These are phyloP conservation scores for Xylariales sp. DNA, from an alignment of 2,329 filamentous ascomycete genomes.

Conservation along the genomic window DNA sequence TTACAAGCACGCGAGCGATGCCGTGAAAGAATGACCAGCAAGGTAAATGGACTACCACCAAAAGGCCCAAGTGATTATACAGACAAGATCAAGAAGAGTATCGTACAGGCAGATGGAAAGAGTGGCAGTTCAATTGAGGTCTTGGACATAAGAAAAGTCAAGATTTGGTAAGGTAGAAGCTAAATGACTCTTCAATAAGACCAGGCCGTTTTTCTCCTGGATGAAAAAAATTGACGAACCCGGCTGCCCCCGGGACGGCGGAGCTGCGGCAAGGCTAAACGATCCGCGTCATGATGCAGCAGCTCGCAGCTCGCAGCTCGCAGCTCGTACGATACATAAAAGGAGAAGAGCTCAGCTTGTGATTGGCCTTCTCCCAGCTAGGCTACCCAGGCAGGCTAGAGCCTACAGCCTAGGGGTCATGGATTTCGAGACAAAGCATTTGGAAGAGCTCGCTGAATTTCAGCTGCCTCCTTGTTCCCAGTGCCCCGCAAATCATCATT, in stretches of 20 bases:
- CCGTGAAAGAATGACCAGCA: slow-evolving; percentile 9
- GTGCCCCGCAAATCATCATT: slow-evolving; percentile 1
- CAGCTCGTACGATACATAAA: no score
- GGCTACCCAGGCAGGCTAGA: no score
- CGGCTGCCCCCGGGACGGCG: slow-evolving; percentile 26
- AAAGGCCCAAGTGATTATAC: slow-evolving; percentile 17
- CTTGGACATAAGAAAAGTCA: slow-evolving; percentile 8
- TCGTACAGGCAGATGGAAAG: slow-evolving; percentile 24
- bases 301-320: slow-evolving; percentile 14
- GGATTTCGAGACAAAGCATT: no score
- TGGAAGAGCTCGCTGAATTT: slow-evolving; percentile 3
- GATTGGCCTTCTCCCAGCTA: no score
- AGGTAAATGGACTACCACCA: background rate
- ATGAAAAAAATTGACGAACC: slow-evolving; percentile 12
- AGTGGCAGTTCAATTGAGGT: slow-evolving; percentile 21
- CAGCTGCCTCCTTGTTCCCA: background rate
- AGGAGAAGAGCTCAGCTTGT: background rate
- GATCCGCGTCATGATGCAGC: slow-evolving; percentile 18
- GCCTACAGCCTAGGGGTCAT: no score
- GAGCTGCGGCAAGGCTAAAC: slow-evolving; percentile 18
- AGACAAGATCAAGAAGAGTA: slow-evolving; percentile 20
- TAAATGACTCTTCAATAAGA: no score
- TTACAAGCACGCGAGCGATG: slow-evolving; percentile 7
- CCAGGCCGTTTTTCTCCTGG: slow-evolving; percentile 13
- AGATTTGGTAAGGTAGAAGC: slow-evolving; percentile 6